A percentile compares a stretch with the other conserved stretches of the same genome.
These are phyloP conservation scores for Alternaria sp. DNA, from an alignment of 2,329 filamentous ascomycete genomes.

Conservation along the genomic window DNA sequence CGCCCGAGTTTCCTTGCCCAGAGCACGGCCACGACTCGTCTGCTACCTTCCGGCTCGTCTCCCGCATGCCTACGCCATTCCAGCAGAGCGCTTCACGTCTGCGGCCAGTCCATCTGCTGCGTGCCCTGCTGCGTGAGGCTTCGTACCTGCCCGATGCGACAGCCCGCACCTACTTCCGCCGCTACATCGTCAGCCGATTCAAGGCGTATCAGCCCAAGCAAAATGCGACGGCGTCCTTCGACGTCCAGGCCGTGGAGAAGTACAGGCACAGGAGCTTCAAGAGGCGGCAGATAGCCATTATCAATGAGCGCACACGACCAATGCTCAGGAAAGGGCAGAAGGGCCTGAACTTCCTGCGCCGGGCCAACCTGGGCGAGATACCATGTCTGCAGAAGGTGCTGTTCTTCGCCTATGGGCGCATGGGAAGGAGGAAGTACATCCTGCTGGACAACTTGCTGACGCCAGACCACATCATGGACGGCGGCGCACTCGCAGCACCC, in stretches of 20 bases:
- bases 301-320: constrained; percentile 26
- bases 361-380: constrained; percentile 64
- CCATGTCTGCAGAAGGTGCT: constrained; percentile 60
- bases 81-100: constrained; percentile 22
- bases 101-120: constrained; percentile 56
- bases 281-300: constrained; percentile 26
- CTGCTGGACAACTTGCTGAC: constrained; percentile 43
- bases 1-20: constrained; percentile 2
- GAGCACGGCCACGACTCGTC: not conserved
- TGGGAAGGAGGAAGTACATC: constrained; percentile 58
- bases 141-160: constrained; percentile 66
- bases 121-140: constrained; percentile 64
- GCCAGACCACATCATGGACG: constrained; percentile 25
- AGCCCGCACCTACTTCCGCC: constrained; percentile 58
- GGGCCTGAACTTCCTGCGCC: constrained; percentile 53
- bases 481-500: constrained; percentile 1
- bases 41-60: not conserved
- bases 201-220: constrained; percentile 49
- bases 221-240: constrained; percentile 24
- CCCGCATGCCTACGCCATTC: constrained; percentile 19
- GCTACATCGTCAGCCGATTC: constrained; percentile 58
- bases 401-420: constrained; percentile 62
- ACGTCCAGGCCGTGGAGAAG: constrained; percentile 23
- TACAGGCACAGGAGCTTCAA: constrained; percentile 28
- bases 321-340: constrained; percentile 38